These are phyloP conservation scores for Sextonia rubra DNA, from an alignment of 164 flowering plant genomes.

Conservation along the genomic window DNA sequence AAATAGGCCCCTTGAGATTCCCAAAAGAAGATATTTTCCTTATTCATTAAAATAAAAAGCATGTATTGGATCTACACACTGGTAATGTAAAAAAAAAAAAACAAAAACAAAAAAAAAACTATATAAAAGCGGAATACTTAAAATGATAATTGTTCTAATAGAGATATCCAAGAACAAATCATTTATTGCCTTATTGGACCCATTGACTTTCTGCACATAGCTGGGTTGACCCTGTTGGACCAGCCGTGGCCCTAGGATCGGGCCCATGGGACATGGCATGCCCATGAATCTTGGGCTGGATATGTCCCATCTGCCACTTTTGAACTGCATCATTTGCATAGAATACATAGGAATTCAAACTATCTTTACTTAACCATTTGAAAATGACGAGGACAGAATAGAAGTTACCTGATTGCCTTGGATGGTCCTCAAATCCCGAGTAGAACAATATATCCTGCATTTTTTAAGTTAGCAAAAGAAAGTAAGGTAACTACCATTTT, in stretches of 20 bases:
- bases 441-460: conserved; percentile 49
- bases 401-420: conserved; percentile 44
- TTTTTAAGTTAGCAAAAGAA: neutral
- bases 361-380: neutral
- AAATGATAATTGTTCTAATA: no score
- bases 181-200: no score
- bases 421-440: conserved; percentile 44
- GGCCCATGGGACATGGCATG: neutral
- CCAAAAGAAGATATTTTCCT: no score
- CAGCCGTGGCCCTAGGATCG: neutral
- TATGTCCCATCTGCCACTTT: neutral
- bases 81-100: no score
- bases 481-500: neutral
- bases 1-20: no score
- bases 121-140: no score
- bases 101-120: no score
- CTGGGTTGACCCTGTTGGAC: no score
- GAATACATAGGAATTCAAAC: neutral
- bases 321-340: neutral
- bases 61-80: no score
- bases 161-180: no score
- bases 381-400: neutral
- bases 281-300: neutral
- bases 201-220: no score
- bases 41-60: no score